These are phyloP conservation scores for Rubroshorea leprosula DNA, from an alignment of 345 rosid species.

Conservation along the genomic window DNA sequence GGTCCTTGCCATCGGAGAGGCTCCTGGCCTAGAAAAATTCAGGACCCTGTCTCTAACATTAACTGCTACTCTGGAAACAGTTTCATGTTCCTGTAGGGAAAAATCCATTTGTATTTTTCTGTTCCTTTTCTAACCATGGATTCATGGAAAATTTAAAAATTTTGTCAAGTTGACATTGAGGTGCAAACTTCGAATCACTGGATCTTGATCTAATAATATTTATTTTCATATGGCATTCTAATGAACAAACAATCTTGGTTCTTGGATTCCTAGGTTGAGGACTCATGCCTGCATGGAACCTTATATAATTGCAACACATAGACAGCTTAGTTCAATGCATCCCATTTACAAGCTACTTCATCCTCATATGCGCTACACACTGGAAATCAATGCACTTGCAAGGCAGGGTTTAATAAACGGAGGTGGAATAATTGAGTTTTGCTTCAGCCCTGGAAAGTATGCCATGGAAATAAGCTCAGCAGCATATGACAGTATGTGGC, in stretches of 20 bases:
- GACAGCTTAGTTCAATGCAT: constrained; percentile 86
- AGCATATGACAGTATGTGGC: constrained; percentile 72
- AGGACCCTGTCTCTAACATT: too few relatives aligned
- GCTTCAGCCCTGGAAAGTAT: constrained; percentile 69
- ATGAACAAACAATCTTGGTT: too few relatives aligned
- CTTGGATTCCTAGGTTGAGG: constrained; percentile 55
- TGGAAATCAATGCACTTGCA: constrained; percentile 86
- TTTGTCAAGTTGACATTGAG: too few relatives aligned
- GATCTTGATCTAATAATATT: background rate
- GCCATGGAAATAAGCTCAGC: constrained; percentile 94
- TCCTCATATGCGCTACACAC: constrained; percentile 90
- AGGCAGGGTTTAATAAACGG: constrained; percentile 86
- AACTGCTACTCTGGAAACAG: too few relatives aligned
- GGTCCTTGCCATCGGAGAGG: too few relatives aligned
- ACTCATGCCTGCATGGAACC: constrained; percentile 96
- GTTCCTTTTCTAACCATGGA: too few relatives aligned
- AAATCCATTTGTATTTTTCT: too few relatives aligned
- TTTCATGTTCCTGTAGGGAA: too few relatives aligned
- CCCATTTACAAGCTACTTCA: constrained; percentile 80
- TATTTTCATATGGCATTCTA: background rate
- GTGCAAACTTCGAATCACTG: background rate
- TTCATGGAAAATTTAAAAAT: too few relatives aligned
- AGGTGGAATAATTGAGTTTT: constrained; percentile 86
- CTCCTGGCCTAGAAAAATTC: too few relatives aligned
- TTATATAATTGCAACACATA: constrained; percentile 74